Conservation (phyloP, 441 rosid genomes). For the Gossypium davidsonii region DNA sequence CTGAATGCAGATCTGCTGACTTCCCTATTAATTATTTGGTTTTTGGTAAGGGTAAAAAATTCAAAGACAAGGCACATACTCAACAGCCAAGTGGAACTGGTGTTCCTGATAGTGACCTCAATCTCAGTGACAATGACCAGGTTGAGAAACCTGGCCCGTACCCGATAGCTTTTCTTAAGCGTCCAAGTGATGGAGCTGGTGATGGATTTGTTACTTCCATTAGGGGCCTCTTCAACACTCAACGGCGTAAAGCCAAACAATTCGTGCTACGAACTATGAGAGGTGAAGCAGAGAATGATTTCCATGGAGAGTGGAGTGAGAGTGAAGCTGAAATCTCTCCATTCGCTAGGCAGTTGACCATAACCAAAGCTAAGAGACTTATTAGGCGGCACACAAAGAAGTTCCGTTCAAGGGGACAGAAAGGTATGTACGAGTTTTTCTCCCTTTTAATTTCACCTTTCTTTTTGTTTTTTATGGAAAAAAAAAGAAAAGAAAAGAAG, state of each 20-base stretch:
- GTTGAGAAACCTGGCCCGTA: slow-evolving; percentile 62
- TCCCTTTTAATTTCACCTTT: not conserved
- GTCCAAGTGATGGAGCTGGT: slow-evolving; percentile 91
- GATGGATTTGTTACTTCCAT: slow-evolving; percentile 97
- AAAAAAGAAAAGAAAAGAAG: not conserved
- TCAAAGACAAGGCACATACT: slow-evolving; percentile 74
- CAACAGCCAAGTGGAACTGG: slow-evolving; percentile 39
- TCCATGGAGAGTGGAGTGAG: slow-evolving; percentile 93
- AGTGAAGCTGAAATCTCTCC: slow-evolving; percentile 86
- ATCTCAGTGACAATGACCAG: slow-evolving; percentile 80
- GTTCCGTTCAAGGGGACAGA: slow-evolving; percentile 65
- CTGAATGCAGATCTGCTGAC: not conserved
- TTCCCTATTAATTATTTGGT: slow-evolving; percentile 16
- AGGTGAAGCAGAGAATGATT: slow-evolving; percentile 90
- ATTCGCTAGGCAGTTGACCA: slow-evolving; percentile 86
- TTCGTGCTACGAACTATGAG: slow-evolving; percentile 97
- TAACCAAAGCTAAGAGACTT: slow-evolving; percentile 82
- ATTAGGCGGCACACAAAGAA: slow-evolving; percentile 89
- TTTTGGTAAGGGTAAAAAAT: slow-evolving; percentile 85
- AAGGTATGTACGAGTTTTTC: slow-evolving; percentile 44
- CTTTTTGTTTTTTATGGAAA: not conserved
- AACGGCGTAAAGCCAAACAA: slow-evolving; percentile 89
- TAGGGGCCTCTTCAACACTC: slow-evolving; percentile 87
- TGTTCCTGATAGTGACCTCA: slow-evolving; percentile 66
- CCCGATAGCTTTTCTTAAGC: slow-evolving; percentile 70